Conservation (phyloP, 1,139 yeast genomes). For the Yamadazyma triangularis region DNA sequence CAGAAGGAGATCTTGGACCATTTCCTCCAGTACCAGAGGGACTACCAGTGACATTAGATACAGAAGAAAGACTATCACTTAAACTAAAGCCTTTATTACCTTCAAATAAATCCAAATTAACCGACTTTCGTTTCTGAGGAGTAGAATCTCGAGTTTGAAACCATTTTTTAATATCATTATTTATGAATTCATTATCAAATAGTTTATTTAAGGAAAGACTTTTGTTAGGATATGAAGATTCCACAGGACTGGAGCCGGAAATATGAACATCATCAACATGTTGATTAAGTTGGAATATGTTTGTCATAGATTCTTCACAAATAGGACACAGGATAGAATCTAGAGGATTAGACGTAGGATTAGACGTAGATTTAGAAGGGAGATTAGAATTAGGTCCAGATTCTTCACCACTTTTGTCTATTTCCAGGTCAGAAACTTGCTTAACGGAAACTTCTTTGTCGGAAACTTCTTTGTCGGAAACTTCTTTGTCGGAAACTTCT, state of each 20-base stretch:
- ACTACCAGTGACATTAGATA: background rate
- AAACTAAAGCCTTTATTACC: slow-evolving; percentile 29
- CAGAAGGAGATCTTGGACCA: slow-evolving; percentile 1
- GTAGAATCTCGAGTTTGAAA: slow-evolving; percentile 12
- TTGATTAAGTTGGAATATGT: slow-evolving; percentile 54
- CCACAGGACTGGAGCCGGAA: too few species aligned
- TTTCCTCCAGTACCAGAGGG: background rate
- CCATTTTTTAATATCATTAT: slow-evolving; percentile 20
- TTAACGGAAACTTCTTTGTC: background rate
- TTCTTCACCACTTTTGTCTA: background rate
- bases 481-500: background rate
- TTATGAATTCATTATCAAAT: slow-evolving; percentile 16
- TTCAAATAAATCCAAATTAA: slow-evolving; percentile 32
- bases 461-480: too few species aligned
- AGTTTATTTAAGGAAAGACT: slow-evolving; percentile 1
- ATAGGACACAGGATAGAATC: slow-evolving; percentile 66
- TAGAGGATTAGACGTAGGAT: too few species aligned
- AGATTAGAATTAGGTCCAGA: slow-evolving; percentile 2
- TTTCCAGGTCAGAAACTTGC: background rate
- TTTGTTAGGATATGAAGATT: slow-evolving; percentile 4
- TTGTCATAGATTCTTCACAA: slow-evolving; percentile 58
- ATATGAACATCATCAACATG: slow-evolving; percentile 71
- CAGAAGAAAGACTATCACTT: slow-evolving; percentile 13
- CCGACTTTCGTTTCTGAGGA: slow-evolving; percentile 19
- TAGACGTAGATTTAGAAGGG: too few species aligned